Base-by-base conservation (phyloP, 2,329 filamentous ascomycete species). In the Cladosporium oxysporum region DNA sequence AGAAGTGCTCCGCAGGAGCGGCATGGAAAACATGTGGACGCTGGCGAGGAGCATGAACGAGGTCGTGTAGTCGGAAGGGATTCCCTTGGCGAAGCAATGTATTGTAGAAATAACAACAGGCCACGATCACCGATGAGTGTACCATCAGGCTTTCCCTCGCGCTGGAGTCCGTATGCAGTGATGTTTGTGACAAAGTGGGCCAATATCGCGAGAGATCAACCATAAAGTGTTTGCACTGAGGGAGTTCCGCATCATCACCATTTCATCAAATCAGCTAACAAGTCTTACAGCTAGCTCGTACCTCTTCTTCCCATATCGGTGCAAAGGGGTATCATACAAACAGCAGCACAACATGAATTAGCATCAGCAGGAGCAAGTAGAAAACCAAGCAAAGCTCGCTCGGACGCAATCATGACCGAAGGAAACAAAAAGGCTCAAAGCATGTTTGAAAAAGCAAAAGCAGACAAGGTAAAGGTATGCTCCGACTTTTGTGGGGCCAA, bases 11-110 rank as follows among this genome's bases (percentile, higher is more conserved):
- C 81, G 88, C 14, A 86, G 92, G 71, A 87, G 88, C 6, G 97
- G 96, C 83, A 91, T 98, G 85, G 94, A 98, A 73, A 96, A 90
- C 73, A 94, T 99, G 75, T 99, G 95, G 95, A 90, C 90, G 11
- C 80, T 95, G 71, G 94, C 93, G 0, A 96, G 96, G 83, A 91
- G 73, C 59, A 71, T 64, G 55, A 59, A 28, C 31, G 58, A 49
- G 23, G 33, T 33, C 12, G 29, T 33, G 18, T 57, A 33, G 10
- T 47, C 5, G 41, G 41, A 44, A 44, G 18, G 41, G 41, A n/a
- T 1, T 3, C 3, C 16, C 4, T 8, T 44, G 1, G 12, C 12
- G 41, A 44, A 44, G 41, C 41, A 44, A 44, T 44, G 41, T 44
- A 44, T 21, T 55, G 52, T 55, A 55, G 12, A 1, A 29, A n/a